Percentiles rank a stretch among this genome's conserved stretches.
phyloP scores from a whole-genome alignment of 225 moss, liverwort and hornwort species.

The Sphagnum contortum region DNA sequence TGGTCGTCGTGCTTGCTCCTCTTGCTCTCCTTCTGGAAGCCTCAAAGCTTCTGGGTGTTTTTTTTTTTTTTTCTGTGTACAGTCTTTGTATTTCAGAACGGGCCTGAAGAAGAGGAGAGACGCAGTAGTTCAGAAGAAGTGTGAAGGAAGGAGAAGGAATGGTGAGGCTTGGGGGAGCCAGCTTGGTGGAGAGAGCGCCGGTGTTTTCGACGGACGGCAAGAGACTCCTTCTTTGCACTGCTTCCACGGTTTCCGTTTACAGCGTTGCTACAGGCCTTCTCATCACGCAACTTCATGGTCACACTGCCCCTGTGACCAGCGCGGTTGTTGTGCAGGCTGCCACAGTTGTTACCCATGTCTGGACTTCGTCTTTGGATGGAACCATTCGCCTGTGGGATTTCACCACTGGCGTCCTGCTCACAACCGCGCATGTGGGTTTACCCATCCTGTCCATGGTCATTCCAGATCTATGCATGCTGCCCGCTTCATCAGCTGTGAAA shows the following conservation, averaged over 20 bases:
- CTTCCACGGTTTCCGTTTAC: conserved; percentile 59
- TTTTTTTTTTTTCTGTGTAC: no score
- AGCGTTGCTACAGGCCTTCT: conserved; percentile 64
- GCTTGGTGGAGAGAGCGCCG: conserved; percentile 41
- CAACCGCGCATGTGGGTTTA: conserved; percentile 16
- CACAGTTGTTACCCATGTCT: conserved; percentile 32
- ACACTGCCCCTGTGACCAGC: conserved; percentile 42
- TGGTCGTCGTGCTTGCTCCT: no score
- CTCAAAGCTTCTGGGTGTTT: no score
- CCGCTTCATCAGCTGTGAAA: conserved; percentile 1
- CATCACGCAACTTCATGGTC: conserved; percentile 34
- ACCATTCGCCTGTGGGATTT: conserved; percentile 70
- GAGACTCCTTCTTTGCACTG: conserved; percentile 72
- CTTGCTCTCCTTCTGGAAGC: no score
- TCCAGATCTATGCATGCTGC: conserved; percentile 41
- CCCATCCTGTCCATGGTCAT: conserved; percentile 56
- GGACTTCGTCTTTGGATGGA: conserved; percentile 79
- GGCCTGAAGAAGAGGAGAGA: no score
- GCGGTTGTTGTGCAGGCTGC: conserved; percentile 42
- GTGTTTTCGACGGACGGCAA: conserved; percentile 81
- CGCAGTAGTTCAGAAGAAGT: no score
- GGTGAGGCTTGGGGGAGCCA: conserved; percentile 48
- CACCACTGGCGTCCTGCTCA: conserved; percentile 26
- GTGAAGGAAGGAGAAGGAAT: conserved; percentile 1
- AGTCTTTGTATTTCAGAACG: no score